A percentile compares a stretch with the other conserved stretches of the same genome.
These are phyloP conservation scores for Xylaria sp. DNA, from an alignment of 2,329 filamentous ascomycete species.

Conservation along the genomic window DNA sequence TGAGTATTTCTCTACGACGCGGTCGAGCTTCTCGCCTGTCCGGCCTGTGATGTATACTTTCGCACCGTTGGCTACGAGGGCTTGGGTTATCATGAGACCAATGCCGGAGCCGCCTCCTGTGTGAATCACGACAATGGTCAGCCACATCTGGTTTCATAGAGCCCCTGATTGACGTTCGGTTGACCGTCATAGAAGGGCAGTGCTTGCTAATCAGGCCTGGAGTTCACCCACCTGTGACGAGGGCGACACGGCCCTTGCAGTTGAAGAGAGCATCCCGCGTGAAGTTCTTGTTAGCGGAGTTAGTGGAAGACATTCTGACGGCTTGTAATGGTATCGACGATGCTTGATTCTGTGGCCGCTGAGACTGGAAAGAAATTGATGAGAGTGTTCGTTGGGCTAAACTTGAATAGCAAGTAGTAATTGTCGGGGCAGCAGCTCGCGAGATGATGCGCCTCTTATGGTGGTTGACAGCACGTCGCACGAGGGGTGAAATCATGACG, in stretches of 20 bases:
- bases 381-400: background rate
- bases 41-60: slow-evolving; percentile 78
- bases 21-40: slow-evolving; percentile 70
- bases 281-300: slow-evolving; percentile 48
- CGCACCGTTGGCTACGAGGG: slow-evolving; percentile 73
- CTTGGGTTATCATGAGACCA: slow-evolving; percentile 75
- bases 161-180: background rate
- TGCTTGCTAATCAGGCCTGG: background rate
- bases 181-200: background rate
- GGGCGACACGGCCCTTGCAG: slow-evolving; percentile 56
- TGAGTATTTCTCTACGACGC: slow-evolving; percentile 67
- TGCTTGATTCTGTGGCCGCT: background rate
- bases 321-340: slow-evolving; percentile 6
- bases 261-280: slow-evolving; percentile 55
- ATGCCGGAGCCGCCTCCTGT: slow-evolving; percentile 70
- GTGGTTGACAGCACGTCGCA: slow-evolving; percentile 32
- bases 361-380: slow-evolving; percentile 13
- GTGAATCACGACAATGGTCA: background rate
- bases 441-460: slow-evolving; percentile 35
- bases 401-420: slow-evolving; percentile 9
- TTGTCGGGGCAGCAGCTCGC: slow-evolving; percentile 23
- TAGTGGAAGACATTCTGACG: slow-evolving; percentile 44
- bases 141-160: background rate
- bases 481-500: slow-evolving; percentile 44
- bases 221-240: slow-evolving; percentile 55